Base-by-base conservation (phyloP, 768 basidiomycete species). In the Lactarius sanguifluus region DNA sequence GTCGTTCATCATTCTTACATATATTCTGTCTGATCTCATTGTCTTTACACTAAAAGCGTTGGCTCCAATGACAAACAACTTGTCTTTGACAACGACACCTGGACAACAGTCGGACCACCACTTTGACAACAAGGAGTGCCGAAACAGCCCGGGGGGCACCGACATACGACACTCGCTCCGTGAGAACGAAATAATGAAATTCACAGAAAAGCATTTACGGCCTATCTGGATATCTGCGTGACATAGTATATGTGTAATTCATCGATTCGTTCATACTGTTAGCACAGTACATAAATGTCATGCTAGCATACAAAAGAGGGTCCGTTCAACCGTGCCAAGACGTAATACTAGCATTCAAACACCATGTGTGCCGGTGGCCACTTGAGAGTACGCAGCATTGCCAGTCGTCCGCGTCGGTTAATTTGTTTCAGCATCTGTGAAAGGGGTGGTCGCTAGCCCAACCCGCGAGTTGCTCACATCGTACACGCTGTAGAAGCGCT, bases 371-470 rank as follows among this genome's bases (percentile, higher is more conserved):
- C 47, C 23, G 1, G 41, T 41, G 41, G 16, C 41, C 1, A 2
- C 23, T 55, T 32, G 18, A 55, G 34, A 2, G 36, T 20, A 23
- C 47, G 47, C 47, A 15, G 13, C 13, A 6, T 13, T 12, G 30
- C 20, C 55, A 56, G 18, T 59, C 41, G 25, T 25, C 41, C 9
- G 5, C 5, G 25, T 18, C 18, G 15, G 47, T 61, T 59, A 72
- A 50, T 72, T 72, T 34, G 62, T 70, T 32, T 68, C 68, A 28
- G 71, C 68, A 43, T 69, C 57, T 13, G 71, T 73, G 60, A 64
- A 72, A 36, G 59, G n/a, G 16, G 72, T 72, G 16, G 66, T 69
- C 25, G 72, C 72, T 47, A 73, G 50, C n/a, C 72, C 72, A 36
- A 72, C 70, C 41, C 57, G 71, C 23, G 59, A 40, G 60, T 69